Percentiles rank a stretch among this genome's conserved stretches.
Conservation (phyloP, 129 eudicot genomes). For the Centella asiatica region DNA sequence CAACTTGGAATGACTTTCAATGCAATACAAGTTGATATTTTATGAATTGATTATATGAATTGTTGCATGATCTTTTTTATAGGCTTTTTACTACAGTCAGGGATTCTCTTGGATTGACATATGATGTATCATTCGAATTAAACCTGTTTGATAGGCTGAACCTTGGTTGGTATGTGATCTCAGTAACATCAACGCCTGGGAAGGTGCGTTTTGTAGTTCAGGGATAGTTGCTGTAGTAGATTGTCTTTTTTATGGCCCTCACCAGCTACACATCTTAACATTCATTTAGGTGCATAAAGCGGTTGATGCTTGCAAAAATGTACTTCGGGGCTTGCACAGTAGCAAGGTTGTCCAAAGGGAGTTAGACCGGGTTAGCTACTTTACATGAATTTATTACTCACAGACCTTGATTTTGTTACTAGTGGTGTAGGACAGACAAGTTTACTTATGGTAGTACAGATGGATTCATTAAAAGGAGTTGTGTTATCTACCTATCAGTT, state of each 20-base stretch:
- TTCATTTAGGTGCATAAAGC: slow-evolving; percentile 77
- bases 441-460: not conserved
- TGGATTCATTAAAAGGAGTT: not conserved
- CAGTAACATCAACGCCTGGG: slow-evolving; percentile 94
- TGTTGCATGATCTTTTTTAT: slow-evolving; percentile 11
- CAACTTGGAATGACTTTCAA: not conserved
- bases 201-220: slow-evolving; percentile 41
- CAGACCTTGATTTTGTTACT: not conserved
- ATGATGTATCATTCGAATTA: slow-evolving; percentile 92
- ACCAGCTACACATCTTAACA: slow-evolving; percentile 9
- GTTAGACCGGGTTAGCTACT: slow-evolving; percentile 79
- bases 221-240: not conserved
- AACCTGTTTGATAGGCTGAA: slow-evolving; percentile 86
- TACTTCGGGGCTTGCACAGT: slow-evolving; percentile 83
- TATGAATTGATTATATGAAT: not conserved
- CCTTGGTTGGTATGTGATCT: slow-evolving; percentile 97
- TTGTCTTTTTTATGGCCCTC: slow-evolving; percentile 5
- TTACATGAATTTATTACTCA: not conserved
- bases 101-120: slow-evolving; percentile 94
- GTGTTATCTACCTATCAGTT: not conserved
- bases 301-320: slow-evolving; percentile 97
- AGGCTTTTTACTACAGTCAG: slow-evolving; percentile 97
- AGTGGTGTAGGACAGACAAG: not conserved
- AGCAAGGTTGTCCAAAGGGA: slow-evolving; percentile 73
- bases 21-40: not conserved